These are phyloP conservation scores for Arctostaphylos glauca DNA, from an alignment of 148 eudicot species.

Conservation along the genomic window DNA sequence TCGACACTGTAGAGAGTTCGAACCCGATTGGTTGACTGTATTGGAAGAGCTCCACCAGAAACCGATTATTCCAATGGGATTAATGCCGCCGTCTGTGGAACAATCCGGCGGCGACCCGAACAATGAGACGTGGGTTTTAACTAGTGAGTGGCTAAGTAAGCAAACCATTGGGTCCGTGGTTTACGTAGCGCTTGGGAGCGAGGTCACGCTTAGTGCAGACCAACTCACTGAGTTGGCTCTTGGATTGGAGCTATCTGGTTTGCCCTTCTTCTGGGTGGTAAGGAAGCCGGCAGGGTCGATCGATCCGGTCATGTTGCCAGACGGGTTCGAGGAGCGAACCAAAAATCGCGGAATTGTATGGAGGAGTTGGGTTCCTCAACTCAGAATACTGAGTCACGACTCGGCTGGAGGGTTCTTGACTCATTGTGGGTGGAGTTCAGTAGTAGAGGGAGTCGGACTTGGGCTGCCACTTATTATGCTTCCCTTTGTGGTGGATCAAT, in stretches of 20 bases:
- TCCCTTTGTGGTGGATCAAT: constrained; percentile 15
- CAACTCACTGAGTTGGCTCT: constrained; percentile 21
- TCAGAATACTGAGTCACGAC: constrained; percentile 13
- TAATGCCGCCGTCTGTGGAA: constrained; percentile 10
- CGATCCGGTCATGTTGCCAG: background rate
- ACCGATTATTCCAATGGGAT: constrained; percentile 12
- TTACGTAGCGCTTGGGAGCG: constrained; percentile 20
- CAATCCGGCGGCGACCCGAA: background rate
- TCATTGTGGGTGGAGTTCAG: constrained; percentile 16
- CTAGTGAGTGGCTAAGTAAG: background rate
- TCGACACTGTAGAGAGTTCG: constrained; percentile 13
- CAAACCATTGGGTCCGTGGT: constrained; percentile 6
- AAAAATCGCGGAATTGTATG: constrained; percentile 13
- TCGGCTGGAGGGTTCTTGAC: constrained; percentile 11
- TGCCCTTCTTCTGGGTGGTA: constrained; percentile 22
- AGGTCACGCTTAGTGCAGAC: background rate
- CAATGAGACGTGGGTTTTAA: background rate
- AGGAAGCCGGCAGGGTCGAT: constrained; percentile 7
- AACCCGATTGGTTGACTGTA: constrained; percentile 15
- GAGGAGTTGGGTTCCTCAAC: constrained; percentile 25
- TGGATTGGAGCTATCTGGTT: constrained; percentile 24
- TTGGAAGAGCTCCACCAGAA: constrained; percentile 11
- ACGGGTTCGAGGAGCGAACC: constrained; percentile 19
- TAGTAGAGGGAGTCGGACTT: constrained; percentile 11
- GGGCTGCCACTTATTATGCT: constrained; percentile 14